Conservation (phyloP, 805 yeast genomes). For the Zygotorulaspora danielsina region DNA sequence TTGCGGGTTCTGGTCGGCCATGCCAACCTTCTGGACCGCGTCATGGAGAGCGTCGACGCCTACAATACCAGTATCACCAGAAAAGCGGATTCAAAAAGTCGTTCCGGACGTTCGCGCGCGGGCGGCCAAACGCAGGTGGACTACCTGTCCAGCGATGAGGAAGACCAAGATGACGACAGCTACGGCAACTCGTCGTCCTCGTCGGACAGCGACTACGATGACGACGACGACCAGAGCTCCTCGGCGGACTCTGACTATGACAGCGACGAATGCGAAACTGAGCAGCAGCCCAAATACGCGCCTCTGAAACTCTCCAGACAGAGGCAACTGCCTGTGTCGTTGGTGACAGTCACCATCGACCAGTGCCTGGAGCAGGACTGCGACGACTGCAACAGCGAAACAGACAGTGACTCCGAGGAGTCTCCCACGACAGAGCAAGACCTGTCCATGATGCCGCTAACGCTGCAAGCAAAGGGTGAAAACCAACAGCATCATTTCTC, state of each 20-base stretch:
- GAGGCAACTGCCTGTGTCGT: slow-evolving; percentile 1
- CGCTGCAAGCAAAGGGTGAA: not conserved
- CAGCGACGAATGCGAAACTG: slow-evolving; percentile 5
- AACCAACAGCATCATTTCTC: not conserved
- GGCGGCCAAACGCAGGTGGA: not conserved
- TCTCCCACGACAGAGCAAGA: slow-evolving; percentile 13
- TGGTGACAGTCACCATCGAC: slow-evolving; percentile 8
- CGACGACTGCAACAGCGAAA: slow-evolving; percentile 19
- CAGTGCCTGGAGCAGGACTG: slow-evolving; percentile 11
- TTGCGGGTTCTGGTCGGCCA: slow-evolving; percentile 33
- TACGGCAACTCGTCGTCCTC: slow-evolving; percentile 6
- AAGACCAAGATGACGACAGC: slow-evolving; percentile 13
- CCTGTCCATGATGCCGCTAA: slow-evolving; percentile 8
- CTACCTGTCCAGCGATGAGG: slow-evolving; percentile 14
- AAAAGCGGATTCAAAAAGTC: not conserved
- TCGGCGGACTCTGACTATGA: slow-evolving; percentile 7
- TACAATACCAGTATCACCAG: slow-evolving; percentile 6
- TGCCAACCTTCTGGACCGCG: slow-evolving; percentile 32
- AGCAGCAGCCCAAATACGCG: slow-evolving; percentile 1
- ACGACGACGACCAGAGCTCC: slow-evolving; percentile 9
- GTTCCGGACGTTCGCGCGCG: slow-evolving; percentile 6
- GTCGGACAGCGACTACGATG: slow-evolving; percentile 13
- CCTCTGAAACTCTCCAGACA: slow-evolving; percentile 5
- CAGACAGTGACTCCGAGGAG: slow-evolving; percentile 19
- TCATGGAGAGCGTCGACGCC: slow-evolving; percentile 23